Evolutionary conservation across 805 yeast genomes (phyloP).

Genomic region (Metschnikowia vanudenii): DNA sequence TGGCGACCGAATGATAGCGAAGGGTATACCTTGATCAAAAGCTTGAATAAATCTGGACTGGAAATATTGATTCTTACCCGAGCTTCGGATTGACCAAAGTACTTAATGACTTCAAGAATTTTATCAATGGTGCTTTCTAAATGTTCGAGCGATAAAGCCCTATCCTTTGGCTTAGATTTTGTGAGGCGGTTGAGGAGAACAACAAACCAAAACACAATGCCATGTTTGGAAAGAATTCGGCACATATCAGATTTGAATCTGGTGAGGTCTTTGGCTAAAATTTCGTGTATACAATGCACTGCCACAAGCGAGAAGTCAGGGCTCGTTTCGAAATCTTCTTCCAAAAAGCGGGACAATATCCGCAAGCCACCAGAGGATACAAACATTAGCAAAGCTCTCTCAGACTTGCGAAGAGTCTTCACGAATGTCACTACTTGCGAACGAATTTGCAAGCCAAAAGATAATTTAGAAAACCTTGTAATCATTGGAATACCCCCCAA

Average conservation of each 20-base stretch:
- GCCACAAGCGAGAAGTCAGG: conserved; percentile 40
- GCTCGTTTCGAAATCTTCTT: conserved; percentile 42
- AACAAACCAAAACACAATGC: conserved; percentile 44
- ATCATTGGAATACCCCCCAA: conserved; percentile 45
- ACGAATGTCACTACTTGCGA: conserved; percentile 39
- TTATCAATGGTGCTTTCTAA: conserved; percentile 25
- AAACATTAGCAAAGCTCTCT: conserved; percentile 38
- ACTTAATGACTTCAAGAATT: conserved; percentile 37
- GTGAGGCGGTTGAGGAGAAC: conserved; percentile 36
- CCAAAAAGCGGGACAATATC: conserved; percentile 44
- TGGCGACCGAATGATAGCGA: conserved; percentile 33
- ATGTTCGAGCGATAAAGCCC: conserved; percentile 1
- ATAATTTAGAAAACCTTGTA: conserved; percentile 34
- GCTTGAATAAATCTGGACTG: conserved; percentile 39
- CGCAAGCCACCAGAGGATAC: conserved; percentile 47
- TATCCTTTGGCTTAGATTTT: conserved; percentile 11
- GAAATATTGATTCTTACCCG: conserved; percentile 42
- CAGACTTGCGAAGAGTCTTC: conserved; percentile 32
- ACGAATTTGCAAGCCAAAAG: conserved; percentile 32
- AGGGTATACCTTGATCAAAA: conserved; percentile 39
- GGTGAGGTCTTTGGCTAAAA: conserved; percentile 35
- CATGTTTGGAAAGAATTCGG: conserved; percentile 41
- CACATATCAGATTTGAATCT: conserved; percentile 43
- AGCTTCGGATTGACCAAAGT: conserved; percentile 47
- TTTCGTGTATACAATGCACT: conserved; percentile 35